Base-by-base conservation (phyloP, 352 stramenopile genomes). In the Phytophthora meadii region DNA sequence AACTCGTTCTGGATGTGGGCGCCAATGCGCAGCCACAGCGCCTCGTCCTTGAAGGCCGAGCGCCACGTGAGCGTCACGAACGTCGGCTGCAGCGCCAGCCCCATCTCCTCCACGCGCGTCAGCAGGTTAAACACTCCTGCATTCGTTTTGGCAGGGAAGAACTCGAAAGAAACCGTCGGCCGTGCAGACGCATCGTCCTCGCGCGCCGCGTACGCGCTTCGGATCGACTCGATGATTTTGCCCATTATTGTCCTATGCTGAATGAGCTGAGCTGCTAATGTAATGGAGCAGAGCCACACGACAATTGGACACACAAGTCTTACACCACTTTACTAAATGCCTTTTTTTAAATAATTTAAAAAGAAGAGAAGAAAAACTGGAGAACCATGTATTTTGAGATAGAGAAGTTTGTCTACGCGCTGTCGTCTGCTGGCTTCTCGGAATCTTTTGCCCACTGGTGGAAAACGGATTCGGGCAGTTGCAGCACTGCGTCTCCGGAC, bases 31-130 rank as follows among this genome's bases (percentile, higher is more conserved):
- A 97, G 84, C 90, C 90, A 97, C 45, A 97, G 75, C 49, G 78
- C 80, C 63, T 96, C 90, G 77, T 97, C 88, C 61, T 86, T 94
- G 73, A 96, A 97, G 32, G 82, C 87, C 25, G 87, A 95, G 64
- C 89, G 86, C 89, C 90, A 97, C 71, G 90, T 97, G 53, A 96
- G 82, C 57, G 87, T 93, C 65, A 95, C 84, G 59, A 96, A 95
- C 53, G 89, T 94, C 52, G 89, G 88, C 63, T 92, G 81, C 37
- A 96, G 78, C 54, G 81, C 76, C 45, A 94, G 72, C n/a, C 79
- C 81, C 89, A 96, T 96, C 62, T 94, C 85, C 57, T 94, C 87
- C 40, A 96, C 81, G 60, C 86, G 86, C 58, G 86, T 89, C 17
- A 93, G 74, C 53, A 94, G 72, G 67, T 94, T 94, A 70, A 92